A percentile compares a stretch with the other conserved stretches of the same genome.
Evolutionary conservation across 1,284 basidiomycete species (phyloP).

Genomic region (Meripilus lineatus): DNA sequence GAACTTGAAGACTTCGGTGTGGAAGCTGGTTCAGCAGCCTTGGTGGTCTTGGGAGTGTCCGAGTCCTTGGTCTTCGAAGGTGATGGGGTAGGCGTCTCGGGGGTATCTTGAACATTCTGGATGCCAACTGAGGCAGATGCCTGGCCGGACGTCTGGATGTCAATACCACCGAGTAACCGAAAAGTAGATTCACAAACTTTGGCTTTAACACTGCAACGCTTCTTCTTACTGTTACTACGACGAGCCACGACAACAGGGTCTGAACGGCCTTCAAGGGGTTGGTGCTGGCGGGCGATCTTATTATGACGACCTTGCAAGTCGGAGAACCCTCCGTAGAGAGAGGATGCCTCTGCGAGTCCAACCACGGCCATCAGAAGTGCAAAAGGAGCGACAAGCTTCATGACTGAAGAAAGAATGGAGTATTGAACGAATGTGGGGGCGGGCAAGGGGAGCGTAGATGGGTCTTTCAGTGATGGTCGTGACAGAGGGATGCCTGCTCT

Average conservation of each 20-base stretch:
- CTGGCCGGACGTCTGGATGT: background rate
- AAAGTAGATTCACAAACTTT: conserved; percentile 9
- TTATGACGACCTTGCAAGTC: conserved; percentile 29
- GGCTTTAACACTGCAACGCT: conserved; percentile 11
- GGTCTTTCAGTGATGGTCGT: background rate
- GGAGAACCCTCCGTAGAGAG: too few species aligned
- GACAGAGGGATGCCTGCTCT: too few species aligned
- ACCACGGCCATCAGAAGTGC: conserved; percentile 33
- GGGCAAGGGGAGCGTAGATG: too few species aligned
- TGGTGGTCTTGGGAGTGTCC: background rate
- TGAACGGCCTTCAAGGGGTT: conserved; percentile 15
- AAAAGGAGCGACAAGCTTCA: conserved; percentile 33
- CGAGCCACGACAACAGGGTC: background rate
- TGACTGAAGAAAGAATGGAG: too few species aligned
- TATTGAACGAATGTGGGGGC: conserved; percentile 11
- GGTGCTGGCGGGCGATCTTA: conserved; percentile 28
- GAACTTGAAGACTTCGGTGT: background rate
- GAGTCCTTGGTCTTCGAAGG: background rate
- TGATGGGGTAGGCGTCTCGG: background rate
- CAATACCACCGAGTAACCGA: background rate
- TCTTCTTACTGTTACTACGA: conserved; percentile 7
- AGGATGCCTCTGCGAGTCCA: conserved; percentile 34
- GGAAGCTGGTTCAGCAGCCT: conserved; percentile 3
- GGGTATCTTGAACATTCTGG: too few species aligned
- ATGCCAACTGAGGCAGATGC: background rate